Evolutionary conservation across 2,329 filamentous ascomycete genomes (phyloP).

Genomic region (Colletotrichum shisoi): DNA sequence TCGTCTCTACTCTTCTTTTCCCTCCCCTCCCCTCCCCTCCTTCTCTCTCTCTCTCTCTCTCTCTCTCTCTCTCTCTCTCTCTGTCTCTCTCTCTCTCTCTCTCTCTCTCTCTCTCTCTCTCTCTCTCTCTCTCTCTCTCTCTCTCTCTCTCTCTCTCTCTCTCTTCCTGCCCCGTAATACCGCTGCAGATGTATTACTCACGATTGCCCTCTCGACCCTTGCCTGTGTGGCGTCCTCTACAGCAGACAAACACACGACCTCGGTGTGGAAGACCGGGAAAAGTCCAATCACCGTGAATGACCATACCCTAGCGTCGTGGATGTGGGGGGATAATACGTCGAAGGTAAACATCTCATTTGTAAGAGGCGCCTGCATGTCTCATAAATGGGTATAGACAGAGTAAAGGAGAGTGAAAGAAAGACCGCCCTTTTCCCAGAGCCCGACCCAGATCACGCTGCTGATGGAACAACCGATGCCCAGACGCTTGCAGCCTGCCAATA

Average conservation of each 20-base stretch:
- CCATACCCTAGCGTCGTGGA: no score
- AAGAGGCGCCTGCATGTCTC: slow-evolving; percentile 14
- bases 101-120: background rate
- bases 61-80: background rate
- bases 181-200: no score
- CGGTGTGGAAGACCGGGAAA: slow-evolving; percentile 8
- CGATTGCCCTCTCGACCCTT: slow-evolving; percentile 2
- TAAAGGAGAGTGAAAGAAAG: background rate
- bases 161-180: background rate
- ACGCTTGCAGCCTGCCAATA: background rate
- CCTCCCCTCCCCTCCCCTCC: background rate
- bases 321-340: background rate
- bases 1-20: background rate
- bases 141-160: background rate
- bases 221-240: slow-evolving; percentile 31
- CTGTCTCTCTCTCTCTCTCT: background rate
- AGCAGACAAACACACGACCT: slow-evolving; percentile 26
- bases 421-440: background rate
- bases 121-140: background rate
- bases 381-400: background rate
- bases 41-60: background rate
- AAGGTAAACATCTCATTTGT: background rate
- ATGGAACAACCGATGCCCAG: background rate
- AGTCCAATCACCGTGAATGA: background rate
- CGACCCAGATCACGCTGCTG: background rate